Evolutionary conservation across 1,139 yeast genomes (phyloP).

Genomic region (Candida freyschussii): DNA sequence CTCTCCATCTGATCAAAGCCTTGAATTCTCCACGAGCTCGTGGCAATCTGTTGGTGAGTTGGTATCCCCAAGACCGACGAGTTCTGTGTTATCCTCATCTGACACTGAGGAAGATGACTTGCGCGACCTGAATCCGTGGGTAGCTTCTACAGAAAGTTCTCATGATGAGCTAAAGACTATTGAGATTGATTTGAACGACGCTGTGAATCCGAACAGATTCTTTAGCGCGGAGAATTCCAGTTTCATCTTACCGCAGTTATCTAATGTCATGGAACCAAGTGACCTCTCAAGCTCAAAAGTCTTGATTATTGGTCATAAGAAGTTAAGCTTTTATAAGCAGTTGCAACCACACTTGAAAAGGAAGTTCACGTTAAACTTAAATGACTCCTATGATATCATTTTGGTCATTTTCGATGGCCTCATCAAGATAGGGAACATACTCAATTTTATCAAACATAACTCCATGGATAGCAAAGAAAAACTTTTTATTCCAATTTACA

Average conservation of each 20-base stretch:
- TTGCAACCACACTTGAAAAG: slow-evolving; percentile 11
- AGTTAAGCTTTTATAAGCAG: slow-evolving; percentile 15
- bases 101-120: slow-evolving; percentile 24
- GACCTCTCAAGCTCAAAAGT: slow-evolving; percentile 11
- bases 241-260: slow-evolving; percentile 19
- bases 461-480: slow-evolving; percentile 7
- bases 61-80: slow-evolving; percentile 22
- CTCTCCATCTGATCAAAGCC: slow-evolving; percentile 1
- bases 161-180: slow-evolving; percentile 22
- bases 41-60: slow-evolving; percentile 22
- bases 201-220: slow-evolving; percentile 5
- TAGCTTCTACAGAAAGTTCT: too few relatives aligned
- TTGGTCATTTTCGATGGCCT: slow-evolving; percentile 25
- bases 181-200: slow-evolving; percentile 21
- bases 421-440: slow-evolving; percentile 25
- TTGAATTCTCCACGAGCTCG: slow-evolving; percentile 18
- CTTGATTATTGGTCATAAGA: slow-evolving; percentile 24
- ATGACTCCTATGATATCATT: slow-evolving; percentile 15
- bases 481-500: slow-evolving; percentile 22
- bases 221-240: slow-evolving; percentile 7
- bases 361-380: slow-evolving; percentile 18
- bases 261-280: neutral
- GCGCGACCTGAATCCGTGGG: slow-evolving; percentile 2
- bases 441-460: slow-evolving; percentile 21
- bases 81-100: slow-evolving; percentile 24